Evolutionary conservation across 371 early-diverging fungal species (phyloP).

Genomic region (Pancytospora philotis): DNA sequence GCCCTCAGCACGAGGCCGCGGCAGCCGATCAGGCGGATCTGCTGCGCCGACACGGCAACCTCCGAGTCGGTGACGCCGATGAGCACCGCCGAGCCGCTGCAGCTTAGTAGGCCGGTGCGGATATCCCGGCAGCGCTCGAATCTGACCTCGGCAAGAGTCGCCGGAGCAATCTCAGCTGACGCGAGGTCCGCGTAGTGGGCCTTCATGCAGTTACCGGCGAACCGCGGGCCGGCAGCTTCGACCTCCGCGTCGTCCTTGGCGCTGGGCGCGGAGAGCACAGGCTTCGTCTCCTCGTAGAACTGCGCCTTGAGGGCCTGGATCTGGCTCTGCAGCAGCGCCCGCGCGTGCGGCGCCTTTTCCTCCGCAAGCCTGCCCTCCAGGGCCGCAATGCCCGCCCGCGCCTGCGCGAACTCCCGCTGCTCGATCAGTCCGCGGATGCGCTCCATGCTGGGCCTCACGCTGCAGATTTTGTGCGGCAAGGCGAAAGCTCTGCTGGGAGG

Average conservation of each 20-base stretch:
- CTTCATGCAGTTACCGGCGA: constrained; percentile 9
- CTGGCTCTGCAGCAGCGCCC: neutral
- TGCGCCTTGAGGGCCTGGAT: neutral
- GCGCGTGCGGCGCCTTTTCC: neutral
- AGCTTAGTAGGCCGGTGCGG: neutral
- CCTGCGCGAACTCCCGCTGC: constrained; percentile 1
- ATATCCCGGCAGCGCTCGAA: neutral
- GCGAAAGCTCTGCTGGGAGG: too few relatives aligned
- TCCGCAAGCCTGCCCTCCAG: neutral
- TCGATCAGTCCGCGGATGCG: neutral
- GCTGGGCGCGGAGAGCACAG: neutral
- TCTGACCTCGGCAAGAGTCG: neutral
- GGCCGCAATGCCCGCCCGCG: neutral
- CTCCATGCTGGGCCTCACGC: constrained; percentile 8
- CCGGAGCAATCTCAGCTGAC: neutral
- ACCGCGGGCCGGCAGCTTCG: neutral
- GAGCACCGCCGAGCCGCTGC: constrained; percentile 16
- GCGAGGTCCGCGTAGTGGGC: neutral
- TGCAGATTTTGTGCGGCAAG: too few relatives aligned
- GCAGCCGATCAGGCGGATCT: constrained; percentile 32
- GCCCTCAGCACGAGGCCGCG: constrained; percentile 14
- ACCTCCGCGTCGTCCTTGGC: neutral
- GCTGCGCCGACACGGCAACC: constrained; percentile 22
- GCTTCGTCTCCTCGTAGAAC: neutral
- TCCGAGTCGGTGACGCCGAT: constrained; percentile 21